Evolutionary conservation across 768 basidiomycete genomes (phyloP).

Genomic region (Xerocomellus intermedius): DNA sequence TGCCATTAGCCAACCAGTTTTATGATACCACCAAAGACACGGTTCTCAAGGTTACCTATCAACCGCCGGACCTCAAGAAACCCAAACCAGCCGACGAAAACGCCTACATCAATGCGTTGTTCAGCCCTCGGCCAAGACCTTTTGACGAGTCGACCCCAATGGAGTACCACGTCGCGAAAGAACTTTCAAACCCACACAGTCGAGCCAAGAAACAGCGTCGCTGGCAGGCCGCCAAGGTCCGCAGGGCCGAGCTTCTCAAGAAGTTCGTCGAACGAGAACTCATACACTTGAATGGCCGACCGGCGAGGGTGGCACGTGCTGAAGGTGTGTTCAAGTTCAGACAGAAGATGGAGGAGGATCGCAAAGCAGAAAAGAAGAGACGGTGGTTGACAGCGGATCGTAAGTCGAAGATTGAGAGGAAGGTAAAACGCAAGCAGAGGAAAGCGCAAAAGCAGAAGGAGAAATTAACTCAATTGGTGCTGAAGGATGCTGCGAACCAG

Average conservation of each 20-base stretch:
- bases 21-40: constrained; percentile 66
- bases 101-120: constrained; percentile 56
- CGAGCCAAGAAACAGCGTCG: constrained; percentile 79
- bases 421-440: constrained; percentile 40
- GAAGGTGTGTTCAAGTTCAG: constrained; percentile 78
- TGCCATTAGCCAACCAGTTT: constrained; percentile 32
- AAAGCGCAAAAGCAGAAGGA: constrained; percentile 49
- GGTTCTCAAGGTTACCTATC: constrained; percentile 70
- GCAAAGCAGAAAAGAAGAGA: constrained; percentile 59
- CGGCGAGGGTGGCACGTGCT: constrained; percentile 58
- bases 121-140: constrained; percentile 39
- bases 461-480: constrained; percentile 50
- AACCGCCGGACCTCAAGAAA: constrained; percentile 48
- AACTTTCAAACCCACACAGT: constrained; percentile 79
- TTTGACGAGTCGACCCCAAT: constrained; percentile 56
- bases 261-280: constrained; percentile 55
- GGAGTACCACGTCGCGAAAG: constrained; percentile 62
- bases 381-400: constrained; percentile 43
- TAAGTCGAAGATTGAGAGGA: constrained; percentile 38
- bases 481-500: constrained; percentile 59
- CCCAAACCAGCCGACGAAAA: constrained; percentile 46
- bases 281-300: constrained; percentile 57
- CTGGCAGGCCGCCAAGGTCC: constrained; percentile 58
- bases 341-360: constrained; percentile 53
- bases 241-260: constrained; percentile 49